These are phyloP conservation scores for Beauveria australis DNA, from an alignment of 2,329 filamentous ascomycete species.

Conservation along the genomic window DNA sequence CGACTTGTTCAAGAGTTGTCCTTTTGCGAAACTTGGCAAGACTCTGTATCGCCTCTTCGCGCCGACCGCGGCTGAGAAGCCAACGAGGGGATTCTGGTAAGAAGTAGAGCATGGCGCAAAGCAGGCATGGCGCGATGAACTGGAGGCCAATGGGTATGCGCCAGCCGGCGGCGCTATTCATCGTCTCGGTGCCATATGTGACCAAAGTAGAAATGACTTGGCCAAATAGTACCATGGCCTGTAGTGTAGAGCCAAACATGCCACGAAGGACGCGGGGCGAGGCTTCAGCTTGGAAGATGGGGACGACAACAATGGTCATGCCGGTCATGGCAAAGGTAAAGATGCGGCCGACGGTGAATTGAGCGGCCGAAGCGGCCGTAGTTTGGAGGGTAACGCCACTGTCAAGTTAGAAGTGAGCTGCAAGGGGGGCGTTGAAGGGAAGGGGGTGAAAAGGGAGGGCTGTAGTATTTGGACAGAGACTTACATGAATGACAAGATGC, in stretches of 20 bases:
- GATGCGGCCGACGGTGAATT: constrained; percentile 24
- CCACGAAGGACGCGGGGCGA: constrained; percentile 20
- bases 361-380: constrained; percentile 19
- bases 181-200: constrained; percentile 19
- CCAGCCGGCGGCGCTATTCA: constrained; percentile 25
- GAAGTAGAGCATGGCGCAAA: constrained; percentile 26
- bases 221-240: constrained; percentile 22
- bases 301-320: constrained; percentile 24
- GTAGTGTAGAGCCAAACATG: constrained; percentile 21
- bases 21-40: constrained; percentile 24
- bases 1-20: constrained; percentile 19
- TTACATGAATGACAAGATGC: constrained; percentile 15
- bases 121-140: constrained; percentile 30
- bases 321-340: constrained; percentile 24
- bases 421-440: neutral
- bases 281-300: constrained; percentile 22
- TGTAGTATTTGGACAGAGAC: neutral
- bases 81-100: constrained; percentile 39
- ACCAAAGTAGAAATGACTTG: constrained; percentile 20
- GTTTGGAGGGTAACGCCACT: constrained; percentile 23
- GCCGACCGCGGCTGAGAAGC: constrained; percentile 29
- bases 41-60: constrained; percentile 26
- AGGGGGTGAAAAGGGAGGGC: too few species aligned
- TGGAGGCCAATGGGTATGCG: constrained; percentile 37
- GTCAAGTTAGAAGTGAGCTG: neutral